Base-by-base conservation (phyloP, 2,329 filamentous ascomycete genomes). In the Penicillium freii region DNA sequence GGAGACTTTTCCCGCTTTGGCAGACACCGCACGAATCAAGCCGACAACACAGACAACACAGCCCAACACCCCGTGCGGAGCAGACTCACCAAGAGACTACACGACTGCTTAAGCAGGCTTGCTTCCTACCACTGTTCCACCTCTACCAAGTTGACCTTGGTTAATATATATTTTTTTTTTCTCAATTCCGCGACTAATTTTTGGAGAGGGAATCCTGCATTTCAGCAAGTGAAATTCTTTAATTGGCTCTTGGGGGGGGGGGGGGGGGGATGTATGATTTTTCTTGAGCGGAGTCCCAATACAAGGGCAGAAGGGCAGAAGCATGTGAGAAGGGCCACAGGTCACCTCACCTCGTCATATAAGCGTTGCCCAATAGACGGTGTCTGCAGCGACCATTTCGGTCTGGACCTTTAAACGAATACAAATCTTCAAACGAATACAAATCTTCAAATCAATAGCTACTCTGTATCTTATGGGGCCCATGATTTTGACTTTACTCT, bases 1-100 rank as follows among this genome's bases (percentile, higher is more conserved):
- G 23, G 80, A 82, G 59, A 78, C 82, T 0, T 91, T 88, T 66
- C 90, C 91, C 0, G 71, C 70, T 9, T 69, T 89, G 58, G 74
- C 71, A 8, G 77, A 78, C 54, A 75, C 75, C 1, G 66, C 70
- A 27, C 71, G 57, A 44, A 74, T 80, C 27, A 74, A 69, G 55
- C 43, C 67, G 4, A 23, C 57, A 48, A n/a, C 31, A n/a, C 31
- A 17, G 4, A 23, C 57, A 48, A 17, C 31, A 25, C 31, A 21
- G 9, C 31, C 47, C 45, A 33, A 39, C 44, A 19, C 34, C 48
- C 25, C 51, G 39, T 39, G 19, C 34, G 7, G 29, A 19, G 5
- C 29, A n/a, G 21, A n/a, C 13, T 10, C n/a, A 5, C 23, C n/a
- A 17, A 33, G 23, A 23, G 15, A 17, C 23, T 39, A 23, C 3